Conservation (phyloP, 2,329 filamentous ascomycete species). For the Aspergillus niger region DNA sequence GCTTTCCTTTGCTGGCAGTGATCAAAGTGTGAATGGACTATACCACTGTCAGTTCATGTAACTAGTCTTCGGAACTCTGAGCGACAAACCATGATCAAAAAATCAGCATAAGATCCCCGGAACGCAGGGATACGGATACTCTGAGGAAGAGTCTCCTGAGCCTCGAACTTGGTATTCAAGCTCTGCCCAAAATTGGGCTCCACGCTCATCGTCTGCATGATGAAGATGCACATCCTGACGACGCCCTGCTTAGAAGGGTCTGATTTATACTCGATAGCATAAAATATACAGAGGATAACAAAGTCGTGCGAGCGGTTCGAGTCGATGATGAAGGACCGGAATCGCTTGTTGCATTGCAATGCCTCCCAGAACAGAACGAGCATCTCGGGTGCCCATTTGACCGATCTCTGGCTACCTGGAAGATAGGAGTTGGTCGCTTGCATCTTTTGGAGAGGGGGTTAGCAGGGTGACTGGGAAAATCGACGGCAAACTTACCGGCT, state of each 20-base stretch:
- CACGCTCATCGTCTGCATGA: constrained; percentile 91
- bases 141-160: constrained; percentile 80
- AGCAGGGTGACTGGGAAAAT: constrained; percentile 5
- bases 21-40: constrained; percentile 91
- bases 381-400: constrained; percentile 91
- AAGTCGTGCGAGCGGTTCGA: constrained; percentile 93
- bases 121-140: constrained; percentile 83
- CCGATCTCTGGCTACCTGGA: constrained; percentile 75
- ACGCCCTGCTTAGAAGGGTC: constrained; percentile 88
- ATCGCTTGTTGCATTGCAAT: constrained; percentile 95
- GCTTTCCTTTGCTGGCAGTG: constrained; percentile 83
- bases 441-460: constrained; percentile 50
- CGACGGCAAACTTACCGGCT: constrained; percentile 59
- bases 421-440: constrained; percentile 87
- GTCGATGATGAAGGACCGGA: constrained; percentile 94
- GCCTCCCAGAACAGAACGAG: constrained; percentile 98
- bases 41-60: constrained; percentile 7
- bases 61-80: background rate
- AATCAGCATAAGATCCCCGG: constrained; percentile 88
- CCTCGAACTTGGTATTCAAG: constrained; percentile 84
- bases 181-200: constrained; percentile 88
- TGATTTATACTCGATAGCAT: constrained; percentile 83
- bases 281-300: constrained; percentile 84
- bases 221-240: constrained; percentile 95
- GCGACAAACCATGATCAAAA: constrained; percentile 72